Percentiles rank a stretch among this genome's conserved stretches.
These are phyloP conservation scores for Diaporthe vexans DNA, from an alignment of 2,329 filamentous ascomycete genomes.

Conservation along the genomic window DNA sequence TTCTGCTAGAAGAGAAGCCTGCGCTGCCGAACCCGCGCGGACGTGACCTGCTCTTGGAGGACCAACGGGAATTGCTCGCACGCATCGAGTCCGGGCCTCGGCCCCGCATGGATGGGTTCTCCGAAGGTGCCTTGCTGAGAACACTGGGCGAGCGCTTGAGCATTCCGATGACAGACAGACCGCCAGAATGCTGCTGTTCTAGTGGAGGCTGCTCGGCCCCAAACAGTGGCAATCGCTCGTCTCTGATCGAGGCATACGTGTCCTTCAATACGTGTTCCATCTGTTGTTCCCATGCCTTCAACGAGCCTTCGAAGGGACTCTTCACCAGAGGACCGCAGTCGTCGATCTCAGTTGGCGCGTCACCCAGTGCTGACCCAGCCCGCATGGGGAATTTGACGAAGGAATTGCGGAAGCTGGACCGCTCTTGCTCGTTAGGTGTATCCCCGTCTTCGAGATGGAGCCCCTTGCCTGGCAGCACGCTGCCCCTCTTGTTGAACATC, in stretches of 20 bases:
- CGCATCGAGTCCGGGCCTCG: conserved; percentile 72
- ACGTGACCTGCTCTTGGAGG: conserved; percentile 87
- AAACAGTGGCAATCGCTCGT: conserved; percentile 88
- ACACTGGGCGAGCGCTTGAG: conserved; percentile 91
- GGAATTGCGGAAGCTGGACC: conserved; percentile 60
- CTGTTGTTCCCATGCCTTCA: conserved; percentile 88
- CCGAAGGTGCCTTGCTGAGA: conserved; percentile 92
- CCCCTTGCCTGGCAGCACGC: conserved; percentile 62
- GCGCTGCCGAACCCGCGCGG: conserved; percentile 82
- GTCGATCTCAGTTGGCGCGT: conserved; percentile 59
- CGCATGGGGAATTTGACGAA: conserved; percentile 64
- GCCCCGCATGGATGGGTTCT: conserved; percentile 80
- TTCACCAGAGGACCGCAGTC: conserved; percentile 84
- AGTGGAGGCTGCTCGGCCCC: conserved; percentile 70
- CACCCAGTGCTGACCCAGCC: conserved; percentile 58
- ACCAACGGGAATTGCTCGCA: conserved; percentile 77
- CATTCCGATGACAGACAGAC: conserved; percentile 80
- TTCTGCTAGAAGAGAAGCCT: conserved; percentile 90
- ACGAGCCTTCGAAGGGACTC: conserved; percentile 78
- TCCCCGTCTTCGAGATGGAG: conserved; percentile 50
- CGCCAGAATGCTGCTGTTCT: conserved; percentile 62
- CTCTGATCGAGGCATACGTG: conserved; percentile 91
- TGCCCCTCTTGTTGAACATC: conserved; percentile 70
- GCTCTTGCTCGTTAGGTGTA: conserved; percentile 54
- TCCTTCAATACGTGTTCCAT: conserved; percentile 92